Conservation (phyloP, 805 yeast genomes). For the Jamesozyma piceae region DNA sequence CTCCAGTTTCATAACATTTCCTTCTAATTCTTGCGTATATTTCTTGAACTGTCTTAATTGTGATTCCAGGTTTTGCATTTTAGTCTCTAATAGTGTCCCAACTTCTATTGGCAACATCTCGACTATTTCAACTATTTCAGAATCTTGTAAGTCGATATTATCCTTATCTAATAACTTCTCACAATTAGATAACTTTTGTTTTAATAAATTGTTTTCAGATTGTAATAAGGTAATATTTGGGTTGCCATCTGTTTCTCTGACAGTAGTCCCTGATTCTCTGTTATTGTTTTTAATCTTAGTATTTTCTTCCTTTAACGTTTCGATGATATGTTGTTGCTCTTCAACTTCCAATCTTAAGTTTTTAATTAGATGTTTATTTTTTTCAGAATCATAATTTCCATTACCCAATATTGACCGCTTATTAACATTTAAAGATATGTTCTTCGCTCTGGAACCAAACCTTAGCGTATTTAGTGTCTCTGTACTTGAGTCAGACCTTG, state of each 20-base stretch:
- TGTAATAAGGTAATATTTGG: slow-evolving; percentile 37
- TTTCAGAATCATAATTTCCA: slow-evolving; percentile 24
- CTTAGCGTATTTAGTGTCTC: slow-evolving; percentile 83
- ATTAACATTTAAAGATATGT: slow-evolving; percentile 61
- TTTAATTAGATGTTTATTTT: slow-evolving; percentile 41
- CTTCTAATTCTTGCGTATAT: slow-evolving; percentile 17
- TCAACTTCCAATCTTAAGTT: slow-evolving; percentile 53
- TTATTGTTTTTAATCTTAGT: not conserved
- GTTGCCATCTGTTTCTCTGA: not conserved
- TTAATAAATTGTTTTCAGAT: slow-evolving; percentile 56
- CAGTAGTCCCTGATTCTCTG: not conserved
- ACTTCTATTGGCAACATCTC: slow-evolving; percentile 48
- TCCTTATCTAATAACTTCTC: slow-evolving; percentile 56
- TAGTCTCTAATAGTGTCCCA: slow-evolving; percentile 23
- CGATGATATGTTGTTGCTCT: slow-evolving; percentile 40
- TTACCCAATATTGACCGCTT: slow-evolving; percentile 28
- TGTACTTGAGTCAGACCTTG: slow-evolving; percentile 47
- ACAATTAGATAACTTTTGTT: slow-evolving; percentile 61
- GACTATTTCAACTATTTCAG: slow-evolving; percentile 49
- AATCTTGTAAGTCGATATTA: slow-evolving; percentile 40
- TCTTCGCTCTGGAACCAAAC: slow-evolving; percentile 90
- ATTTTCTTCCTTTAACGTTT: not conserved
- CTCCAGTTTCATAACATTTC: slow-evolving; percentile 4
- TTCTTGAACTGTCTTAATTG: slow-evolving; percentile 26
- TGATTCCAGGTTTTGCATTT: slow-evolving; percentile 22